Evolutionary conservation across 2,329 filamentous ascomycete genomes (phyloP).

Genomic region (Aspergillus niger): DNA sequence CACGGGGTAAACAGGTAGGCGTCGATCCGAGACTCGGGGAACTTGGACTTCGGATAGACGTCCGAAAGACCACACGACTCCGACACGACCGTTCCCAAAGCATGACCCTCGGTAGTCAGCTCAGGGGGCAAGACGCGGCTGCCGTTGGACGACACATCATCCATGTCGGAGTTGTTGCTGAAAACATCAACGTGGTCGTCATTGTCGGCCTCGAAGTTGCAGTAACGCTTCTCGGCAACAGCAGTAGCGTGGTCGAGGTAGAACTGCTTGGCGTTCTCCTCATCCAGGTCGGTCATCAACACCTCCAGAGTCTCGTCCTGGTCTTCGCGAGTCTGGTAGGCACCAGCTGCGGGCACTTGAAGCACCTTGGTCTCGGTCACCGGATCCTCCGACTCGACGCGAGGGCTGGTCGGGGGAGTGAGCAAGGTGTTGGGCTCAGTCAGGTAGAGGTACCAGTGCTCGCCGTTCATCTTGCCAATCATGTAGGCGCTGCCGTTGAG

Average conservation of each 20-base stretch:
- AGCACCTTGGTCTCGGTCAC: conserved; percentile 63
- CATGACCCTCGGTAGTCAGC: conserved; percentile 88
- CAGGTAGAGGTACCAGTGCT: conserved; percentile 98
- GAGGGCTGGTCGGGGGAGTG: conserved; percentile 79
- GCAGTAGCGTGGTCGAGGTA: conserved; percentile 81
- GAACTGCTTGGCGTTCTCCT: conserved; percentile 67
- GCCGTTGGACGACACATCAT: conserved; percentile 57
- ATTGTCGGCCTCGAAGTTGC: conserved; percentile 66
- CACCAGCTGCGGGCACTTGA: conserved; percentile 50
- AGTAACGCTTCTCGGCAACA: conserved; percentile 80
- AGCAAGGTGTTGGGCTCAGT: conserved; percentile 79
- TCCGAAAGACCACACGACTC: conserved; percentile 85
- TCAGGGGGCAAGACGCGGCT: conserved; percentile 64
- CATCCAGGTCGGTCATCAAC: conserved; percentile 69
- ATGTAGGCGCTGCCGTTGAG: conserved; percentile 94
- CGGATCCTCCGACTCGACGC: conserved; percentile 48
- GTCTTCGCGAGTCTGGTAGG: conserved; percentile 31
- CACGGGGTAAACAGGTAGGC: conserved; percentile 96
- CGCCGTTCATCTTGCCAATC: conserved; percentile 99
- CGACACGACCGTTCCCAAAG: conserved; percentile 87
- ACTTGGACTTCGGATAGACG: conserved; percentile 82
- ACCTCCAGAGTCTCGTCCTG: conserved; percentile 61
- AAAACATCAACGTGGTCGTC: conserved; percentile 71
- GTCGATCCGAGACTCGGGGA: conserved; percentile 90
- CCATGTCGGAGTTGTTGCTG: conserved; percentile 68